These are phyloP conservation scores for Agrocybe praecox DNA, from an alignment of 768 basidiomycete genomes.

Conservation along the genomic window DNA sequence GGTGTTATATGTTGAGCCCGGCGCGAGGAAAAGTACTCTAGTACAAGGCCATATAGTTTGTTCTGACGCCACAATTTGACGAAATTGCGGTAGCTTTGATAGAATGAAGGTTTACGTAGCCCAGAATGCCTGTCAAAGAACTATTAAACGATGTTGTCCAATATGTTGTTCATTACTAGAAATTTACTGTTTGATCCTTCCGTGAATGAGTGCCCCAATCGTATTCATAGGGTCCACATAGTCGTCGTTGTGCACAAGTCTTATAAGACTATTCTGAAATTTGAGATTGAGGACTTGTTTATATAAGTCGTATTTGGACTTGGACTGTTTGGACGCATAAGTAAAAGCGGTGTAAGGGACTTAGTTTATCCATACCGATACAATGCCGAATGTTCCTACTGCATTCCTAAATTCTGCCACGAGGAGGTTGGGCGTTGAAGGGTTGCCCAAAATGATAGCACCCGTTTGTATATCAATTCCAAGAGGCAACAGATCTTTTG, in stretches of 20 bases:
- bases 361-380: conserved; percentile 57
- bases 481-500: conserved; percentile 85
- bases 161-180: neutral
- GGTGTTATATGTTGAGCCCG: conserved; percentile 28
- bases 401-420: conserved; percentile 81
- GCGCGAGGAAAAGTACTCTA: conserved; percentile 34
- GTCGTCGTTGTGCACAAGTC: conserved; percentile 74
- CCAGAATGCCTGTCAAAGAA: conserved; percentile 30
- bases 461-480: conserved; percentile 80
- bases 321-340: conserved; percentile 51
- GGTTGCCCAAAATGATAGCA: conserved; percentile 83
- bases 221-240: conserved; percentile 68
- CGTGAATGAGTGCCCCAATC: conserved; percentile 65
- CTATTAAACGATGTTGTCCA: neutral
- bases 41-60: conserved; percentile 41
- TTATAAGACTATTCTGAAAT: conserved; percentile 66
- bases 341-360: neutral
- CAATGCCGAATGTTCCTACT: conserved; percentile 79
- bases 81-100: conserved; percentile 41
- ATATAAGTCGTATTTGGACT: conserved; percentile 81
- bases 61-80: conserved; percentile 59
- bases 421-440: conserved; percentile 80
- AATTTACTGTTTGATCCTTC: conserved; percentile 52
- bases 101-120: conserved; percentile 29
- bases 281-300: conserved; percentile 77